Base-by-base conservation (phyloP, 768 basidiomycete genomes). In the Heimioporus sp. region DNA sequence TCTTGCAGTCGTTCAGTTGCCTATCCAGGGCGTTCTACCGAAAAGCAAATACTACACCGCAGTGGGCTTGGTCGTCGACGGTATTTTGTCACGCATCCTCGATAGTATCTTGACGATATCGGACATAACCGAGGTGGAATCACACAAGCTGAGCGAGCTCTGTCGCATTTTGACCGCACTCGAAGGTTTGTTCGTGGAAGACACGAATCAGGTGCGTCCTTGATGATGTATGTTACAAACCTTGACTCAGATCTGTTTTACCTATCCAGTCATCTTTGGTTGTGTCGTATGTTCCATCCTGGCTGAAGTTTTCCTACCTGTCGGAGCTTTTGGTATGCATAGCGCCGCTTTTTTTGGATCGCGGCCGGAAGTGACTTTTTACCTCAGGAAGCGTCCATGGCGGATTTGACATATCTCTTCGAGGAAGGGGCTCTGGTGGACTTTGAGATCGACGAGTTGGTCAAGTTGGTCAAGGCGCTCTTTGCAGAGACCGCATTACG, bases 231-330 rank as follows among this genome's bases (percentile, higher is more conserved):
- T 28, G 38, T 17, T 46, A 32, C 28, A 41, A 42, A 12, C 19
- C 16, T n/a, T 13, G 35, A 13, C 35, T 35, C 12, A 35, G 24
- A 28, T 28, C 5, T 28, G 24, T 7, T 28, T 28, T 35, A 9
- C 16, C n/a, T 41, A 40, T 39, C 28, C 57, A 88, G 81, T 77
- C 86, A 17, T 87, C 90, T 0, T 83, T 88, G 43, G 84, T 92
- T 8, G 87, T 87, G 1, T 84, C 83, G 0, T 92, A 91, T 56
- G 90, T 95, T n/a, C 88, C 91, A 2, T 86, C 83, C 12, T 98
- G 95, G 95, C 76, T 97, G 60, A 96, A 96, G 68, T 96, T 91
- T 68, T 92, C 89, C 17, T 98, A 98, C 68, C 77, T 97, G 5
- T 91, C 91, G 2, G 94, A 97, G 67, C 78, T 98, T 12, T 67